Conservation (phyloP, 1,284 basidiomycete species). For the Ustilago nuda region DNA sequence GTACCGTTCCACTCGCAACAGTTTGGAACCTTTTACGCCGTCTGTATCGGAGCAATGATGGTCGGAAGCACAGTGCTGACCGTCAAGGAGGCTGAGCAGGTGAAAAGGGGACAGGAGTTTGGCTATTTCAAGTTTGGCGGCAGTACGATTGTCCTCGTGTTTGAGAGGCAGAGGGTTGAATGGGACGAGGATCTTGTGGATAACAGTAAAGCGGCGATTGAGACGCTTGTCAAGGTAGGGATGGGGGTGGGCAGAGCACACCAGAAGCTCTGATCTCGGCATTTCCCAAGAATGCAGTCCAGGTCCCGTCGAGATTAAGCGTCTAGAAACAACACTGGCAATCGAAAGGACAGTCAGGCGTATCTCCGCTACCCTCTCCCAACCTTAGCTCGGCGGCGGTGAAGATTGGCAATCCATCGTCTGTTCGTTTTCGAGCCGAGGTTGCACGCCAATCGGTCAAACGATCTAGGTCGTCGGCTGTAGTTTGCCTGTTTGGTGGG, state of each 20-base stretch:
- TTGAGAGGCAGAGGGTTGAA: constrained; percentile 79
- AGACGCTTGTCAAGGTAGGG: constrained; percentile 79
- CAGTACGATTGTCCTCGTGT: constrained; percentile 61
- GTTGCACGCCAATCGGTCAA: constrained; percentile 32
- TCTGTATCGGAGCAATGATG: constrained; percentile 72
- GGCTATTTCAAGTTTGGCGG: constrained; percentile 73
- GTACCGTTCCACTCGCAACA: constrained; percentile 68
- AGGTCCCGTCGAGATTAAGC: no score
- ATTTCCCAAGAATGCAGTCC: neutral
- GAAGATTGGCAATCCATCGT: constrained; percentile 37
- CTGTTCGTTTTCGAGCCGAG: constrained; percentile 17
- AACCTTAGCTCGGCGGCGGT: constrained; percentile 22
- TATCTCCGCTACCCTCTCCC: constrained; percentile 22
- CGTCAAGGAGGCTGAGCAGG: constrained; percentile 81
- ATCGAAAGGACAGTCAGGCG: constrained; percentile 38
- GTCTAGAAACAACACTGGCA: constrained; percentile 36
- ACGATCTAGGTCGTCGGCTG: constrained; percentile 12
- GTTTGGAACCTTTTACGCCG: constrained; percentile 51
- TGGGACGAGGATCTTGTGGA: constrained; percentile 93
- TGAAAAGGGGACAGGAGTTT: constrained; percentile 87
- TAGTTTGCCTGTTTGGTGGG: neutral
- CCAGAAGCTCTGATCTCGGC: neutral
- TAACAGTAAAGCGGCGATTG: constrained; percentile 75
- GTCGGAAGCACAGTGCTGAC: constrained; percentile 80
- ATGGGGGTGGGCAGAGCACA: constrained; percentile 54